Base-by-base conservation (phyloP, 345 rosid genomes). In the Lepidium sativum region DNA sequence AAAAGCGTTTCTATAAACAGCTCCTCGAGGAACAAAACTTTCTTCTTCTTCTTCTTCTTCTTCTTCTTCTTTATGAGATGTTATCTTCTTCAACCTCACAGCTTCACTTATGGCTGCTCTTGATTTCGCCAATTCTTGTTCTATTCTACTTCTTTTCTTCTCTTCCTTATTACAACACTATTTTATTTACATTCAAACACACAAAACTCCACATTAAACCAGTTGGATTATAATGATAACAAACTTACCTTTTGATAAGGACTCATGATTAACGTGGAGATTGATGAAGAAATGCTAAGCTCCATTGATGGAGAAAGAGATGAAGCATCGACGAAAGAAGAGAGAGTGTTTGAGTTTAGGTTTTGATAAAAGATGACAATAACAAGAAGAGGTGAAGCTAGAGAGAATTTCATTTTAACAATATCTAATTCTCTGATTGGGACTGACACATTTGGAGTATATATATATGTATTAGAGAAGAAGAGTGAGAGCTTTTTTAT, bases 41-140 rank as follows among this genome's bases (percentile, higher is more conserved):
- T 77, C 75, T 12, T 79, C 53, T 8, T 72, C 67, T 13, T 75
- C 67, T 8, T n/a, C n/a, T n/a, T n/a, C n/a, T 49, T 77, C 75
- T 12, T 79, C 53, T 8, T 72, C 67, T 13, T 75, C 67, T 8
- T n/a, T n/a, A n/a, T n/a, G n/a, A n/a, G 83, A 76, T 12, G 74
- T 44, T 59, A 63, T 75, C 35, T 74, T 84, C 44, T 68, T 77
- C 16, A 20, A 41, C 45, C 45, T 72, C 44, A 73, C 44, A 1
- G 92, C 89, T 61, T 77, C 69, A 4, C 5, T 63, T 55, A 86
- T 86, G 0, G 77, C 82, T 2, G 67, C 73, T 55, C 92, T 77
- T 31, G 92, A 82, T 14, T 56, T 54, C 9, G 63, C 81, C 42
- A 86, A 75, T 15, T 41, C 78, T 14, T 59, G 75, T 53, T 79